Base-by-base conservation (phyloP, 139 green algal species). In the Coelastrella sp. region DNA sequence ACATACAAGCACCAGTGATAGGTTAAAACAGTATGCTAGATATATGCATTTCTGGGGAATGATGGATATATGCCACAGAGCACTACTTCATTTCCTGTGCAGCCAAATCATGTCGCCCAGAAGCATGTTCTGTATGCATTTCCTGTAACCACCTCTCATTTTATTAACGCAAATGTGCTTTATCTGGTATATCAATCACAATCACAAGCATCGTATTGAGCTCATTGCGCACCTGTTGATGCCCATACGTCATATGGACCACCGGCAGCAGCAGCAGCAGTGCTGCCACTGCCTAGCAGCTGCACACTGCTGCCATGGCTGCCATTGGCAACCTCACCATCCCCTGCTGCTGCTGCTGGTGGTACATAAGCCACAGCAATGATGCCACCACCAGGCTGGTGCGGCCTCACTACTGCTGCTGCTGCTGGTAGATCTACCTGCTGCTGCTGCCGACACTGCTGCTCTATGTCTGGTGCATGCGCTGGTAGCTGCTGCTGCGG, bases 311-410 rank as follows among this genome's bases (percentile, higher is more conserved):
- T 48, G 34, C 75, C n/a, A 30, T 25, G 30, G 45, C 38, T 59
- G 38, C 68, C 37, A 23, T 23, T 17, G 25, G 27, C 62, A 69
- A 7, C 62, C 38, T 11, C 62, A 43, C 8, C 53, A 15, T 21
- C 21, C 9, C 15, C 66, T 50, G 66, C 43, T 63, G 43, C 69
- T 60, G 67, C 67, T 76, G 67, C 25, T 13, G 69, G 9, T 2
- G 73, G 27, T 53, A 82, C 53, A 30, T 43, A 30, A 17, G 75
- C 75, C 4, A 82, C 13, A 37, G 53, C 53, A 40, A 82, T 71
- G 75, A 82, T 69, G n/a, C 75, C 75, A 23, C 75, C 75, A 30
- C 75, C 75, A 15, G 11, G 64, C 32, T 48, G 72, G 30, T 48
- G 72, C 21, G 45, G 35, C 32, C 30, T 48, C 13, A 25, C 75